These are phyloP conservation scores for Saccharomyces pastorianus DNA, from an alignment of 1,139 yeast species.

Conservation along the genomic window DNA sequence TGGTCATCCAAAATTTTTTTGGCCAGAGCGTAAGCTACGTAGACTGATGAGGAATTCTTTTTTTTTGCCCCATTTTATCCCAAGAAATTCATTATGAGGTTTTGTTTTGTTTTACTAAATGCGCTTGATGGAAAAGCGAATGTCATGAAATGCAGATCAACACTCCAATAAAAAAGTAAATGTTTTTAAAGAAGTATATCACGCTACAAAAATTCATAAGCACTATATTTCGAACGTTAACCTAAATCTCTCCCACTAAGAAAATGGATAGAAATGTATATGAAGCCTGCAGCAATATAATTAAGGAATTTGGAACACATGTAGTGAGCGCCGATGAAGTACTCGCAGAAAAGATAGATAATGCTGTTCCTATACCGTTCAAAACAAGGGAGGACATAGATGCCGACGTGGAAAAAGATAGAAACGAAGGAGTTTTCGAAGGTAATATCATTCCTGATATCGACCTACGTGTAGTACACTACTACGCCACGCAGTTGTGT, in stretches of 20 bases:
- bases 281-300: conserved; percentile 28
- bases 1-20: background rate
- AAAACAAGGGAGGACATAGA: conserved; percentile 26
- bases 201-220: background rate
- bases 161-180: background rate
- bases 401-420: conserved; percentile 16
- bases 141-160: background rate
- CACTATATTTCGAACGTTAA: background rate
- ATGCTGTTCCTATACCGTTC: conserved; percentile 28
- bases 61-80: background rate
- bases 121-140: background rate
- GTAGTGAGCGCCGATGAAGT: conserved; percentile 29
- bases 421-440: conserved; percentile 19
- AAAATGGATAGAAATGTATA: conserved; percentile 24
- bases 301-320: conserved; percentile 21
- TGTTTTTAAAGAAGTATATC: background rate
- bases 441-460: conserved; percentile 26
- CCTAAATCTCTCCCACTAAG: background rate
- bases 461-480: conserved; percentile 29
- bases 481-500: conserved; percentile 28
- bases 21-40: background rate
- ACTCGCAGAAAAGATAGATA: conserved; percentile 21
- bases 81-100: background rate
- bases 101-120: background rate
- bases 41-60: too few species aligned